phyloP scores from a whole-genome alignment of 345 rosid species.

The Raphanus sativus region DNA sequence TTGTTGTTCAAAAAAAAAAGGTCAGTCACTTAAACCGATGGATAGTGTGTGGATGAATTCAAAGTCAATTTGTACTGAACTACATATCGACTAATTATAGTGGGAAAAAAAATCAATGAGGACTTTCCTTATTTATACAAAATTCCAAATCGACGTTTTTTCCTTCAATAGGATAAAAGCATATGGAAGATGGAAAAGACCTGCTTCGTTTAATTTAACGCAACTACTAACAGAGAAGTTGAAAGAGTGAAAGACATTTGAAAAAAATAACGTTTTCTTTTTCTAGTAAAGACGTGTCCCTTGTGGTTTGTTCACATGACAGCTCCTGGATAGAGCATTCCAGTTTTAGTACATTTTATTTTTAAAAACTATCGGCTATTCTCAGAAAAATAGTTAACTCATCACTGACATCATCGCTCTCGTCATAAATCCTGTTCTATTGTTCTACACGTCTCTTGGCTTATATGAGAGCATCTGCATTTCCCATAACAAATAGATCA shows the following conservation, averaged over 20 bases:
- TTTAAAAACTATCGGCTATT: too few relatives aligned
- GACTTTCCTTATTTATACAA: neutral
- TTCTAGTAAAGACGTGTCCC: neutral
- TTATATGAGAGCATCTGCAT: neutral
- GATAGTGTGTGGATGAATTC: neutral
- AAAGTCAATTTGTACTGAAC: neutral
- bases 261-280: neutral
- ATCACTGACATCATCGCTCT: too few relatives aligned
- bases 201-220: neutral
- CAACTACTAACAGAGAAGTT: neutral
- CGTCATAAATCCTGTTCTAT: too few relatives aligned
- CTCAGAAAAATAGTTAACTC: neutral
- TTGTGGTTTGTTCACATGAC: neutral
- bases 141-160: neutral
- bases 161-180: neutral
- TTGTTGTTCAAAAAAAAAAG: too few relatives aligned
- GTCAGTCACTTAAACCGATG: too few relatives aligned
- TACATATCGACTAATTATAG: neutral
- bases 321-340: neutral
- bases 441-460: constrained; percentile 6
- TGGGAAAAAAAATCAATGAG: neutral
- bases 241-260: neutral
- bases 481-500: neutral
- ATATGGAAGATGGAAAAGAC: neutral
- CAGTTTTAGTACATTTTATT: too few relatives aligned